Conservation (phyloP, 768 basidiomycete genomes). For the Amanita molliuscula region DNA sequence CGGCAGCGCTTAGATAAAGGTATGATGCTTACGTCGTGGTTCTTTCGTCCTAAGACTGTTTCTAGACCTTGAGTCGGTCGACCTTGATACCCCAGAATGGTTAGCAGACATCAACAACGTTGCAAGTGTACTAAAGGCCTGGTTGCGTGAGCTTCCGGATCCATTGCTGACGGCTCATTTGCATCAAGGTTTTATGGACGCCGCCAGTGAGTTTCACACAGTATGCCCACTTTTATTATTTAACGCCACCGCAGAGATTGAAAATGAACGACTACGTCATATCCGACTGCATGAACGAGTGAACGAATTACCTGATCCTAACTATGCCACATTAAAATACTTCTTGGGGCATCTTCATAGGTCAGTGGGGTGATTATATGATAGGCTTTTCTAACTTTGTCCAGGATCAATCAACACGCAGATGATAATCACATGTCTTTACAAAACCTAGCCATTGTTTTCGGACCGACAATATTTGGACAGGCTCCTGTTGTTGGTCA, state of each 20-base stretch:
- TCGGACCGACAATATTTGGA: constrained; percentile 96
- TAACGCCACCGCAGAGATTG: constrained; percentile 47
- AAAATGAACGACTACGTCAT: constrained; percentile 90
- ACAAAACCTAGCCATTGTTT: constrained; percentile 91
- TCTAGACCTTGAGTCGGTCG: constrained; percentile 74
- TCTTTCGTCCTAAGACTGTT: not conserved
- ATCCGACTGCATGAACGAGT: constrained; percentile 95
- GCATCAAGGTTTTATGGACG: constrained; percentile 91
- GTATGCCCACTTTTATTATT: not conserved
- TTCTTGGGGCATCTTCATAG: constrained; percentile 90
- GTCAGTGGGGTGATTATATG: constrained; percentile 30
- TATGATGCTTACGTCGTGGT: constrained; percentile 15
- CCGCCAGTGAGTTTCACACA: constrained; percentile 60
- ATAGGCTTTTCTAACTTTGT: constrained; percentile 2
- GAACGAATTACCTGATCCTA: constrained; percentile 97
- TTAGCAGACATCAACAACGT: constrained; percentile 92
- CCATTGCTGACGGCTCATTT: constrained; percentile 77
- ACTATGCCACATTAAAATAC: constrained; percentile 94
- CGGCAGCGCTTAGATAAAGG: constrained; percentile 84
- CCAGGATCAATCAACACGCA: constrained; percentile 67
- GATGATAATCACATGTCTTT: constrained; percentile 84
- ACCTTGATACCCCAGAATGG: constrained; percentile 87
- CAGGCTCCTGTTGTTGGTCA: constrained; percentile 45
- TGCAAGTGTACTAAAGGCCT: constrained; percentile 88
- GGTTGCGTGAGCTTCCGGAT: constrained; percentile 94